These are phyloP conservation scores for Avena insularis DNA, from an alignment of 176 grass and related monocot genomes.

Conservation along the genomic window DNA sequence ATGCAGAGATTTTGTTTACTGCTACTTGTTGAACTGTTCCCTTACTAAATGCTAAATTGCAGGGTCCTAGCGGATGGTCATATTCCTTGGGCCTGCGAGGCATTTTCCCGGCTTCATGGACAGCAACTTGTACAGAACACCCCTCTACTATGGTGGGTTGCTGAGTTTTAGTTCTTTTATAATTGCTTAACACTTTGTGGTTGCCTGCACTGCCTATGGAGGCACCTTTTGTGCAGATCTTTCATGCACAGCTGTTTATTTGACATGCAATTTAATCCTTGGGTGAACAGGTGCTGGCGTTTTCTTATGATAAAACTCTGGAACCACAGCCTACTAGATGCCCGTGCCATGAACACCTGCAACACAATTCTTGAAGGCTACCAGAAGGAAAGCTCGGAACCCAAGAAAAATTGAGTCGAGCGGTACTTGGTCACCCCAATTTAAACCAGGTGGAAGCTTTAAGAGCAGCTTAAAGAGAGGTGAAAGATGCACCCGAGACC, in stretches of 20 bases:
- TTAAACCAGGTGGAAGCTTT: conserved; percentile 3
- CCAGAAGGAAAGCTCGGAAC: conserved; percentile 50
- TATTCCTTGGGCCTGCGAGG: conserved; percentile 93
- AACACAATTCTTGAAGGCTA: conserved; percentile 73
- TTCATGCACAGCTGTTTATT: conserved; percentile 5
- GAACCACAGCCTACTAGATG: conserved; percentile 94
- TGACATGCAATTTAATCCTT: conserved; percentile 16
- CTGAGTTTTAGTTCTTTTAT: not conserved
- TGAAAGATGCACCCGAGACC: not conserved
- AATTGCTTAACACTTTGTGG: not conserved
- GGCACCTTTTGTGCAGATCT: not conserved
- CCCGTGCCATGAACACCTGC: conserved; percentile 76
- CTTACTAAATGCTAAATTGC: conserved; percentile 39
- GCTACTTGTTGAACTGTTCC: conserved; percentile 13
- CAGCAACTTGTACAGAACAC: conserved; percentile 64
- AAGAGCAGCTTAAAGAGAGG: not conserved
- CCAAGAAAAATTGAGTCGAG: conserved; percentile 49
- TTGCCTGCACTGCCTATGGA: not conserved
- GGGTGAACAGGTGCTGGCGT: conserved; percentile 74
- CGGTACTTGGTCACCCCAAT: conserved; percentile 6
- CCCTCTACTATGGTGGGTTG: conserved; percentile 69
- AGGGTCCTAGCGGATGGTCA: conserved; percentile 97
- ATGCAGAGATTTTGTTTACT: not conserved
- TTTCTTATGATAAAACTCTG: conserved; percentile 98
- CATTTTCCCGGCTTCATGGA: conserved; percentile 82